Base-by-base conservation (phyloP, 2,329 filamentous ascomycete species). In the Myotisia sp. region DNA sequence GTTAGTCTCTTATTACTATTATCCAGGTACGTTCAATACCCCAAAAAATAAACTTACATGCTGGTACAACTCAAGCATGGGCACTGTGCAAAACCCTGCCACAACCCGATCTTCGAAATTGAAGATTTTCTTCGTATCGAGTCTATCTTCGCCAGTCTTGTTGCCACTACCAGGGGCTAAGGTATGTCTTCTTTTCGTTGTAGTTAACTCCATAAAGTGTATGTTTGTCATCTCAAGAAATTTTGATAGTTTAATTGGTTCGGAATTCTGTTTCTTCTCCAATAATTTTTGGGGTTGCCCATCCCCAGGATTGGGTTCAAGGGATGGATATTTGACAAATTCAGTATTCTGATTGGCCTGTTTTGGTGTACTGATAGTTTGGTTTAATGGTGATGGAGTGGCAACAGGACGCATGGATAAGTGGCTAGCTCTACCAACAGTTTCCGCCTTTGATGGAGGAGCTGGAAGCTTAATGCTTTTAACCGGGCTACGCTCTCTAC, bases 131-230 rank as follows among this genome's bases (percentile, higher is more conserved):
- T 50, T 51, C n/a, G 40, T 43, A 19, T 53, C 44, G 21, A 38
- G 26, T 29, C 3, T 27, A 13, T 26, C 17, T 19, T 21, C 28
- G 29, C 37, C 33, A 21, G 36, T 39, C 43, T 52, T 62, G 26
- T 47, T 53, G 27, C 47, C 51, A 40, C 46, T 59, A 27, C 59
- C 62, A 13, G 76, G 76, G 2, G 72, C 79, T 29, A 79, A 75
- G 0, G 87, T 95, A 47, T 92, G 80, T 36, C 90, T 72, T 44
- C 87, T 70, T 54, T 95, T 95, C 1, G 86, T 94, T 0, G 87
- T 93, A n/a, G 79, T 93, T 32, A 98, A 67, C 53, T 98, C 90
- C 81, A 98, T 94, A 60, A 98, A 98, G 35, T 86, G 82, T 48
- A 98, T 93, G 39, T 83, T 92, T 2, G 87, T 94, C 74, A 93